Evolutionary conservation across 2,329 filamentous ascomycete genomes (phyloP).

Genomic region (Blastomyces emzantsi): DNA sequence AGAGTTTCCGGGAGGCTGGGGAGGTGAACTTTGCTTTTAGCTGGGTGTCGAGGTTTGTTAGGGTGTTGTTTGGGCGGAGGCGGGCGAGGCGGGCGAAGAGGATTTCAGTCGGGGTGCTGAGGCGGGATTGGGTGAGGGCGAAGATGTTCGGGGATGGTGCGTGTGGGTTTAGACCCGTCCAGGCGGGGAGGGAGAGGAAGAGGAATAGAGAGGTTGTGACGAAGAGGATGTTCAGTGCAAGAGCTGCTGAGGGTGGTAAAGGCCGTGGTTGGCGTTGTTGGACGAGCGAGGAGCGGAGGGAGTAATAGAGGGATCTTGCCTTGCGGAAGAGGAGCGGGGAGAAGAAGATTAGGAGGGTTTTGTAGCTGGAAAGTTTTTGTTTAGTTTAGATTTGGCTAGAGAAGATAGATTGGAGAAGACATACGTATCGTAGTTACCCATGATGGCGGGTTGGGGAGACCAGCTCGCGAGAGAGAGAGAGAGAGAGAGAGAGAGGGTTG

Average conservation of each 20-base stretch:
- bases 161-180: conserved; percentile 46
- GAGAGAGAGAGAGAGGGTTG: not conserved
- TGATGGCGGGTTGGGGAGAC: conserved; percentile 17
- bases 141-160: conserved; percentile 59
- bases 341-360: conserved; percentile 37
- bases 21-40: conserved; percentile 61
- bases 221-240: conserved; percentile 44
- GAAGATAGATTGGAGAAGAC: not conserved
- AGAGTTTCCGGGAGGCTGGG: conserved; percentile 65
- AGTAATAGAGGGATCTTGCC: conserved; percentile 31
- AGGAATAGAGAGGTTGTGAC: conserved; percentile 46
- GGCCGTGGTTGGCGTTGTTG: conserved; percentile 27
- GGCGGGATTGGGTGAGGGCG: conserved; percentile 62
- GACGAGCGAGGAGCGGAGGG: conserved; percentile 26
- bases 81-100: conserved; percentile 65
- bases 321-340: conserved; percentile 35
- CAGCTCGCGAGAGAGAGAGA: not conserved
- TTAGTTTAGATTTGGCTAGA: not conserved
- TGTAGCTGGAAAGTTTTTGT: conserved; percentile 25
- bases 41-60: conserved; percentile 50
- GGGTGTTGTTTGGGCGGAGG: conserved; percentile 30
- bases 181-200: conserved; percentile 52
- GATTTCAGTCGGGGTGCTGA: conserved; percentile 76
- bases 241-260: conserved; percentile 27
- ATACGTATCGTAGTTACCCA: conserved; percentile 17